phyloP scores from a whole-genome alignment of 352 stramenopile species.

The Lagenidium sp. region DNA sequence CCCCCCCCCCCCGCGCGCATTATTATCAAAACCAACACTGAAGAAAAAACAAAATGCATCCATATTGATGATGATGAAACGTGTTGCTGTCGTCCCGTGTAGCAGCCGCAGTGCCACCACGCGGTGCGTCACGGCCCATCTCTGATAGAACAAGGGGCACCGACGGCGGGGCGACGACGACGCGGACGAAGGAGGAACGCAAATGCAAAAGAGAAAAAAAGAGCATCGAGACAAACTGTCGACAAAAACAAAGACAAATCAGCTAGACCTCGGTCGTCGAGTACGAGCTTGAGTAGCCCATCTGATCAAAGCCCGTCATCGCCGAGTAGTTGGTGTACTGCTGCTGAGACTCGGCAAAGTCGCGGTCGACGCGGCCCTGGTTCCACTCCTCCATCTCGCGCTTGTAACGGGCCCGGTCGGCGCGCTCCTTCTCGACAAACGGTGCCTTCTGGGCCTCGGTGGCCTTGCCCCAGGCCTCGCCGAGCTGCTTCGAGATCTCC shows the following conservation, averaged over 20 bases:
- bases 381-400: slow-evolving; percentile 91
- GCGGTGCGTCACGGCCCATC: slow-evolving; percentile 1
- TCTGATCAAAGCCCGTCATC: slow-evolving; percentile 78
- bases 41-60: not conserved
- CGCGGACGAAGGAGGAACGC: too few relatives aligned
- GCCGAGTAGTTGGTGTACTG: slow-evolving; percentile 73
- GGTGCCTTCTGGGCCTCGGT: slow-evolving; percentile 86
- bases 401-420: slow-evolving; percentile 90
- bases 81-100: too few relatives aligned
- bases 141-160: too few relatives aligned
- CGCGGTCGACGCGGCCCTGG: slow-evolving; percentile 71
- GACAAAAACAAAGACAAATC: not conserved
- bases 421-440: slow-evolving; percentile 90
- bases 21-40: too few relatives aligned
- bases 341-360: slow-evolving; percentile 77
- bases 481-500: slow-evolving; percentile 92
- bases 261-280: slow-evolving; percentile 25
- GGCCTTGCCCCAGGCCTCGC: slow-evolving; percentile 89
- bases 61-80: slow-evolving; percentile 2
- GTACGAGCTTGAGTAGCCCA: slow-evolving; percentile 65
- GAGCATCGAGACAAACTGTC: not conserved
- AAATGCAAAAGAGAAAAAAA: not conserved
- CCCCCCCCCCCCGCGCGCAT: too few relatives aligned
- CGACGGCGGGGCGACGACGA: too few relatives aligned
- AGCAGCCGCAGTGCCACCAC: too few relatives aligned